Percentiles rank a stretch among this genome's conserved stretches.
Evolutionary conservation across 2,329 filamentous ascomycete species (phyloP).

Genomic region (Zalaria obscura): DNA sequence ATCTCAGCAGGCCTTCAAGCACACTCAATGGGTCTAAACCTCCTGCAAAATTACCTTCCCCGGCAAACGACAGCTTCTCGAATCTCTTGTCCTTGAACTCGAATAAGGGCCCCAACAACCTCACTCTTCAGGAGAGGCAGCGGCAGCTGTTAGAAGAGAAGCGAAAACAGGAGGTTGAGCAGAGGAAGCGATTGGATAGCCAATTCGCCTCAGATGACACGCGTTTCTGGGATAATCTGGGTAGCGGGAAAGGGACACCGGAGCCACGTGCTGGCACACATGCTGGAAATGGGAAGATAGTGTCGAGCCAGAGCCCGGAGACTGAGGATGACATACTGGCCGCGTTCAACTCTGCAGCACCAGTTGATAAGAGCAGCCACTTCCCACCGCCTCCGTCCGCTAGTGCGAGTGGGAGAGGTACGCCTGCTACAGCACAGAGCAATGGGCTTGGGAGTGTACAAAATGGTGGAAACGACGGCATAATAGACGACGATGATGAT

Average conservation of each 20-base stretch:
- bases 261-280: conserved; percentile 16
- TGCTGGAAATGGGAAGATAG: neutral
- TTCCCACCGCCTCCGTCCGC: conserved; percentile 33
- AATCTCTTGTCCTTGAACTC: conserved; percentile 54
- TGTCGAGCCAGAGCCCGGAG: conserved; percentile 1
- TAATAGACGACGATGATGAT: conserved; percentile 57
- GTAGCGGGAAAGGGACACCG: conserved; percentile 35
- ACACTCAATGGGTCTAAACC: conserved; percentile 27
- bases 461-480: neutral
- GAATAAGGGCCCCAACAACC: conserved; percentile 49
- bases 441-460: neutral
- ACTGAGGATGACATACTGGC: conserved; percentile 46
- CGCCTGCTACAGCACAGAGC: conserved; percentile 15
- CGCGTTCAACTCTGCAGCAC: conserved; percentile 44
- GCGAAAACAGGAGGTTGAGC: conserved; percentile 61
- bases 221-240: conserved; percentile 61
- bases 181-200: conserved; percentile 54
- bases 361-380: conserved; percentile 45
- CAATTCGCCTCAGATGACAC: conserved; percentile 59
- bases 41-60: conserved; percentile 37
- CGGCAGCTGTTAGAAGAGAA: conserved; percentile 64
- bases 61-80: conserved; percentile 58
- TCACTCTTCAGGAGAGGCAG: conserved; percentile 53
- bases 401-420: conserved; percentile 24
- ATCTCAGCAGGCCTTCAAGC: conserved; percentile 24